Evolutionary conservation across 257 asterid species (phyloP).

Genomic region (Nicotiana benthamiana): DNA sequence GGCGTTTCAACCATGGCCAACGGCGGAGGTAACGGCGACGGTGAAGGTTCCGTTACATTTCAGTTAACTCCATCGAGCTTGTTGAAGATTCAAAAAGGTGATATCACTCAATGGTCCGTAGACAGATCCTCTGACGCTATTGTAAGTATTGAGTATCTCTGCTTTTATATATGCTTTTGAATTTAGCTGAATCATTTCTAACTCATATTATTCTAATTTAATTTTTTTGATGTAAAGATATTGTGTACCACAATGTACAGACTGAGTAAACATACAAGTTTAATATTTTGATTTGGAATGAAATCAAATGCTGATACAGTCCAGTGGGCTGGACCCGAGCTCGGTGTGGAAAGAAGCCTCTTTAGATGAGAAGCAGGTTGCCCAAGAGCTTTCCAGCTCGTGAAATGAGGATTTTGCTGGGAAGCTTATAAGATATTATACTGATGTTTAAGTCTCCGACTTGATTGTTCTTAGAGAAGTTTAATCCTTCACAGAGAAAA

Average conservation of each 20-base stretch:
- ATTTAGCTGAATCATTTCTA: background rate
- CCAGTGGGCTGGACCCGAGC: too few species aligned
- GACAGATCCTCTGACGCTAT: slow-evolving; percentile 92
- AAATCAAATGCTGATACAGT: background rate
- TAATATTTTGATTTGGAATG: background rate
- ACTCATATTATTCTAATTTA: background rate
- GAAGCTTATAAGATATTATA: background rate
- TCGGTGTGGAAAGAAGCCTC: too few species aligned
- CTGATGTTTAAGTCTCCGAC: background rate
- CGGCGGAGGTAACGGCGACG: slow-evolving; percentile 20
- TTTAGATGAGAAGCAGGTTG: background rate
- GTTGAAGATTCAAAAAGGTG: slow-evolving; percentile 71
- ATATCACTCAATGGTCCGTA: slow-evolving; percentile 77
- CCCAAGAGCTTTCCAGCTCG: background rate
- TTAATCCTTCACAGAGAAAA: background rate
- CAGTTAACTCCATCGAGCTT: slow-evolving; percentile 43
- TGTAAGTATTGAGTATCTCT: slow-evolving; percentile 37
- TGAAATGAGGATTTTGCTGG: background rate
- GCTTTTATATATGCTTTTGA: background rate
- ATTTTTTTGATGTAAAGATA: background rate
- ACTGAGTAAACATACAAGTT: background rate
- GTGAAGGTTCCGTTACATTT: slow-evolving; percentile 23
- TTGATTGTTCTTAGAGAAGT: background rate
- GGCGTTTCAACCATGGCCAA: slow-evolving; percentile 50
- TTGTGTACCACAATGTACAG: background rate